These are phyloP conservation scores for Vitis hybrid DNA, from an alignment of 177 flowering plant species.

Conservation along the genomic window DNA sequence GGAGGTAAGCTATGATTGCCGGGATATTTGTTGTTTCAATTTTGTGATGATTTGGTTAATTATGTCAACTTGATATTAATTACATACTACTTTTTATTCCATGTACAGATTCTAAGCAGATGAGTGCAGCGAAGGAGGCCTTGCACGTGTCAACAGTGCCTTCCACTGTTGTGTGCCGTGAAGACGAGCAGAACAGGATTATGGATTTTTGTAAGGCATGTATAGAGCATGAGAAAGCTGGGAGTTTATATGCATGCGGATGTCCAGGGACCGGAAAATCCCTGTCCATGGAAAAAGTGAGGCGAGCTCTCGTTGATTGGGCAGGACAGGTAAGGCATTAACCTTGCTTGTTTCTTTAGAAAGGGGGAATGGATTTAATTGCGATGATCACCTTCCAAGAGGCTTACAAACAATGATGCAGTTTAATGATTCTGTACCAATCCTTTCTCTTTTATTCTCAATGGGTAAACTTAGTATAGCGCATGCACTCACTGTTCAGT, in stretches of 20 bases:
- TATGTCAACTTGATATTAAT: neutral
- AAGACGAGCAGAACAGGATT: slow-evolving; percentile 69
- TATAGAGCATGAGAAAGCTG: slow-evolving; percentile 63
- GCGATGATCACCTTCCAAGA: no score
- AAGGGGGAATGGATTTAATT: no score
- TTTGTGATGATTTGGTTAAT: neutral
- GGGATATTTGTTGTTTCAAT: neutral
- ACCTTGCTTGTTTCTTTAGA: neutral
- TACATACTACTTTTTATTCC: neutral
- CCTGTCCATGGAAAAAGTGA: slow-evolving; percentile 75
- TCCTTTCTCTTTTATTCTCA: no score
- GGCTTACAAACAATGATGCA: no score
- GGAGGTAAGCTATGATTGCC: slow-evolving; percentile 34
- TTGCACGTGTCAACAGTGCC: slow-evolving; percentile 79
- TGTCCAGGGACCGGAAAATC: slow-evolving; percentile 98
- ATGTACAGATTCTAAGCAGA: slow-evolving; percentile 53
- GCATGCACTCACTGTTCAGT: no score
- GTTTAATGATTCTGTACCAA: no score
- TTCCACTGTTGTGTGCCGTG: slow-evolving; percentile 64
- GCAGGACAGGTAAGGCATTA: slow-evolving; percentile 50
- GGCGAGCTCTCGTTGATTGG: slow-evolving; percentile 52
- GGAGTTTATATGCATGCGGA: slow-evolving; percentile 83
- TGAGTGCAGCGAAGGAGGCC: slow-evolving; percentile 72
- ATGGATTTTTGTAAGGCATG: slow-evolving; percentile 75
- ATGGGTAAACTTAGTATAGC: no score